Evolutionary conservation across 495 filamentous ascomycete genomes (phyloP).

Genomic region (Cryomyces minteri): DNA sequence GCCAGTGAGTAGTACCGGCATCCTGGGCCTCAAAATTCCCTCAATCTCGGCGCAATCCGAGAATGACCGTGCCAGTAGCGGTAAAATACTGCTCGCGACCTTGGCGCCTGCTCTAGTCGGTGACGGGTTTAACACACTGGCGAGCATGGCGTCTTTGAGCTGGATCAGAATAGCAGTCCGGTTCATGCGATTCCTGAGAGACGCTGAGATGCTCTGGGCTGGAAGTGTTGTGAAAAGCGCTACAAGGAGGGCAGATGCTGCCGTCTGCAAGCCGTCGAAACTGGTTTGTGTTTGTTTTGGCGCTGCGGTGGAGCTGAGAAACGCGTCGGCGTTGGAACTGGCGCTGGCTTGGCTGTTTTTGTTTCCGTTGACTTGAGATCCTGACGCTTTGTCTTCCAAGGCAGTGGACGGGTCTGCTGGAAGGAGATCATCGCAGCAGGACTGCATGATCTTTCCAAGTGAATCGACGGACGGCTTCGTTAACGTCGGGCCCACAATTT

Average conservation of each 20-base stretch:
- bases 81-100: conserved; percentile 50
- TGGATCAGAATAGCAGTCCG: conserved; percentile 52
- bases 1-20: conserved; percentile 28
- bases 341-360: conserved; percentile 3
- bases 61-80: conserved; percentile 47
- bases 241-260: conserved; percentile 43
- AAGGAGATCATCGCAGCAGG: conserved; percentile 43
- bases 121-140: conserved; percentile 62
- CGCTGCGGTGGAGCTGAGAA: conserved; percentile 20
- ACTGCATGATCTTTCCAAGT: conserved; percentile 34
- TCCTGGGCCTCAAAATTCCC: conserved; percentile 46
- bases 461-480: conserved; percentile 40
- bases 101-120: conserved; percentile 34
- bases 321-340: conserved; percentile 35
- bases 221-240: conserved; percentile 39
- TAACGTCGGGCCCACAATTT: conserved; percentile 41
- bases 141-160: conserved; percentile 49
- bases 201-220: conserved; percentile 37
- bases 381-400: conserved; percentile 8
- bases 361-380: conserved; percentile 16
- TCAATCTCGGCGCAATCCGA: conserved; percentile 46
- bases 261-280: conserved; percentile 18
- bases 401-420: conserved; percentile 1
- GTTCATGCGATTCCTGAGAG: conserved; percentile 53
- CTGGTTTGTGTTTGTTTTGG: conserved; percentile 6